Base-by-base conservation (phyloP, 352 stramenopile species). In the Thalassiosira hispida region DNA sequence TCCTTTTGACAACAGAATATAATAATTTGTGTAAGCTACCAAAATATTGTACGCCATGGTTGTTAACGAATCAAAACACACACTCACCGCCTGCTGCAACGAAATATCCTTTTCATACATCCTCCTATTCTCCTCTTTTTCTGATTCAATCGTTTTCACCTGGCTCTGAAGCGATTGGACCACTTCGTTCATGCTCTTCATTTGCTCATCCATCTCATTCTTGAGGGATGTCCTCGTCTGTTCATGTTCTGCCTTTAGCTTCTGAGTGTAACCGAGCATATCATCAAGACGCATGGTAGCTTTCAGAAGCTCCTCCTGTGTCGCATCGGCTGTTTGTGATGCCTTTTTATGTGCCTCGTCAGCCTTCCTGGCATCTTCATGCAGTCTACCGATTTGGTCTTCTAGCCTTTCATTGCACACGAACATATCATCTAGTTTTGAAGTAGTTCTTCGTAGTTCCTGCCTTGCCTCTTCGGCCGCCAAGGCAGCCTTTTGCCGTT, bases 101-200 rank as follows among this genome's bases (percentile, higher is more conserved):
- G 71, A 56, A 35, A 83, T 79, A 49, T 83, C 76, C 47, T 71
- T 76, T 52, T 76, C 67, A 53, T 80, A 84, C 51, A 80, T 84
- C n/a, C 25, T 68, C 29, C 59, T 62, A 35, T 77, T 74, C 52
- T 74, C 60, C 64, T 80, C 77, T 51, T 80, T 84, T 33, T 77
- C 63, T 23, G 47, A 71, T 57, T 84, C 69, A 59, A 70, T 70
- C 14, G 49, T 47, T 44, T 62, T 72, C 12, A 77, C 20, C 40
- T 84, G 69, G 18, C 44, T 53, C 29, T 80, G 46, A 9, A 84
- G 77, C n/a, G 63, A 75, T 57, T 69, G 38, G 1, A 80, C 59
- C 9, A 71, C 70, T 40, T 80, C 46, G 14, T 77, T 79, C 63
- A 80, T 77, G 18, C 63, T 74, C 22, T 25, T 22, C 9, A 66